Evolutionary conservation across 768 basidiomycete species (phyloP).

Genomic region (Russula vinacea): DNA sequence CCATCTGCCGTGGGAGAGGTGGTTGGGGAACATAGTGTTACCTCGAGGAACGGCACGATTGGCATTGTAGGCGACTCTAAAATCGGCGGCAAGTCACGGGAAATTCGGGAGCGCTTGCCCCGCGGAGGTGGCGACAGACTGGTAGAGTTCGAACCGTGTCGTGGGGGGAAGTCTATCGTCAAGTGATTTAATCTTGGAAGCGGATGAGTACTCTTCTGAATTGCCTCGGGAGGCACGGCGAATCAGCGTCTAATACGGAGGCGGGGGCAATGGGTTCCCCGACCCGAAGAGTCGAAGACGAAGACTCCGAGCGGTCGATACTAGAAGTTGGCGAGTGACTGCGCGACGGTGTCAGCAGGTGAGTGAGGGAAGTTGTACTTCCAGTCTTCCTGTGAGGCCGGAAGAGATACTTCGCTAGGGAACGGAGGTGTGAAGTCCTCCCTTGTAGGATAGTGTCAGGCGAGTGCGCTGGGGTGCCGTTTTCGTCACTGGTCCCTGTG

Average conservation of each 20-base stretch:
- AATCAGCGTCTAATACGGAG: conserved; percentile 31
- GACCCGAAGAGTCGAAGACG: neutral
- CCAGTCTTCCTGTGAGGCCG: conserved; percentile 15
- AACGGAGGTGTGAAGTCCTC: neutral
- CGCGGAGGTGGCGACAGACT: conserved; percentile 22
- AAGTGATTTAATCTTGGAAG: conserved; percentile 14
- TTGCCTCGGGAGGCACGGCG: conserved; percentile 26
- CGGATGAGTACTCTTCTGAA: conserved; percentile 23
- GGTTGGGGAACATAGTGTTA: conserved; percentile 2
- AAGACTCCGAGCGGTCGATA: conserved; percentile 4
- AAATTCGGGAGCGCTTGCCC: conserved; percentile 13
- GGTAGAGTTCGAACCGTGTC: neutral
- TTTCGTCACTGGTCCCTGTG: conserved; percentile 1
- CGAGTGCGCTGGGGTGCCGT: conserved; percentile 8
- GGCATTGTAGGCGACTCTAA: neutral
- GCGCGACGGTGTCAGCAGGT: conserved; percentile 23
- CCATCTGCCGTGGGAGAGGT: conserved; percentile 2
- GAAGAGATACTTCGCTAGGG: conserved; percentile 4
- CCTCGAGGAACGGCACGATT: neutral
- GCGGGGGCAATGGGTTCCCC: conserved; percentile 30
- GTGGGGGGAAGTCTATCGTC: neutral
- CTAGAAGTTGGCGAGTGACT: conserved; percentile 20
- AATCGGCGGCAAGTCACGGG: conserved; percentile 12
- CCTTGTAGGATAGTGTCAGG: neutral
- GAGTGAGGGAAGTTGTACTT: conserved; percentile 29